Base-by-base conservation (phyloP, 2,329 filamentous ascomycete genomes). In the Arthrobotrys musiformis region DNA sequence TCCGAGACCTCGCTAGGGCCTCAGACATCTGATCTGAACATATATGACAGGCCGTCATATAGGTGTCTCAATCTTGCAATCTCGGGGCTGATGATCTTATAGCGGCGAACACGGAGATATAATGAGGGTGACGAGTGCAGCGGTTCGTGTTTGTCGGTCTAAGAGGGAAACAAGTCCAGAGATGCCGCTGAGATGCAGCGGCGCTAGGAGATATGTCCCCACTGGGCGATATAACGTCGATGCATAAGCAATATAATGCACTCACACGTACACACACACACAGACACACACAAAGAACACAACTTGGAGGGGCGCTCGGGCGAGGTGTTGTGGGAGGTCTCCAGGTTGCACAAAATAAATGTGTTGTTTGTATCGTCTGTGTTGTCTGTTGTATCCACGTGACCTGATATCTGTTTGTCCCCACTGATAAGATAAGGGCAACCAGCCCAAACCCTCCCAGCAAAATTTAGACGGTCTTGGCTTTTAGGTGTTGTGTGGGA, bases 371-470 rank as follows among this genome's bases (percentile, higher is more conserved):
- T 42, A 42, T 28, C 15, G 30, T 24, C 11, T 5, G 40, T 42
- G 54, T 28, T 19, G 30, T 70, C 28, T 13, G n/a, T n/a, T n/a
- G n/a, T n/a, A 24, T 3, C n/a, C 63, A 76, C 40, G 64, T 70
- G 72, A 44, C 28, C 7, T 7, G 2, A 4, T 1, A 17, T 24
- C 9, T 37, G 64, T 76, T 76, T 66, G 72, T 0, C 33, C 13
- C 2, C 28, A 22, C 48, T 64, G 72, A 76, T 76, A 76, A 76
- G 72, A 76, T 76, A 76, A 76, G 72, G 72, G 72, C 72, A 70
- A 46, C 46, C 64, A 69, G 48, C 72, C 64, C 72, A 61, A 76
- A 76, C 63, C 72, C 72, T 70, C 66, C 42, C 40, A 64, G 64
- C 63, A 64, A 67, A 74, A 63, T 58, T 74, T 54, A 35, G 56